phyloP scores from a whole-genome alignment of 768 basidiomycete genomes.

The Agrocybe praecox region DNA sequence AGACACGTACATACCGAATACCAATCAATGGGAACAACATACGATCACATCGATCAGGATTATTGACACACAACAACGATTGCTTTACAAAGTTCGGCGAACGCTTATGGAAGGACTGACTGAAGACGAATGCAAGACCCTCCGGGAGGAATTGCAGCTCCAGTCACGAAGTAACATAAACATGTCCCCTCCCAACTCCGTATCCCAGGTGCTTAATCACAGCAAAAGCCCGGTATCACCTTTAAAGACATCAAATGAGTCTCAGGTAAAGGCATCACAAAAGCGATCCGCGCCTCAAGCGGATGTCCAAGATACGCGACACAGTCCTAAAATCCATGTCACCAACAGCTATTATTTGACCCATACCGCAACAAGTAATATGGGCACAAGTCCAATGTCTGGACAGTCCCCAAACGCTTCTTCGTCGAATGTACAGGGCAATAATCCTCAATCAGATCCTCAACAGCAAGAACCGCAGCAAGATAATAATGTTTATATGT shows the following conservation, averaged over 20 bases:
- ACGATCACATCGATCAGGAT: slow-evolving; percentile 58
- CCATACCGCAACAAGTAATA: slow-evolving; percentile 18
- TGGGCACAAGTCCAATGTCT: slow-evolving; percentile 20
- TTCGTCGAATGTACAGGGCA: slow-evolving; percentile 2
- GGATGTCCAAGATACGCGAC: slow-evolving; percentile 21
- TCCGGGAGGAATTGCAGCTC: slow-evolving; percentile 55
- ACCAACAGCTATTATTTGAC: slow-evolving; percentile 31
- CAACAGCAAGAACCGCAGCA: slow-evolving; percentile 16
- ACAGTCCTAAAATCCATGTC: slow-evolving; percentile 28
- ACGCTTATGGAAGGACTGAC: slow-evolving; percentile 57
- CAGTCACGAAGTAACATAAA: slow-evolving; percentile 32
- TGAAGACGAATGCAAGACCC: slow-evolving; percentile 59
- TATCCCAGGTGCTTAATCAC: slow-evolving; percentile 2
- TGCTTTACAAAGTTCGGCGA: slow-evolving; percentile 63
- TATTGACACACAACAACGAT: slow-evolving; percentile 59
- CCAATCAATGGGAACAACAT: slow-evolving; percentile 72
- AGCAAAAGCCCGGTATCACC: slow-evolving; percentile 5
- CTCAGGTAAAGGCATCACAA: slow-evolving; percentile 15
- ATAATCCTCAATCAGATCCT: neutral
- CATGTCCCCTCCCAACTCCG: slow-evolving; percentile 10
- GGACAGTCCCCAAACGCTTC: slow-evolving; percentile 15
- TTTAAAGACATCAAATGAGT: slow-evolving; percentile 9
- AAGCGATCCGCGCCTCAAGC: slow-evolving; percentile 24
- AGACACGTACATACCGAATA: slow-evolving; percentile 56
- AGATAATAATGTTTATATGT: slow-evolving; percentile 22